These are phyloP conservation scores for Grigorovia transvaalensis DNA, from an alignment of 805 yeast species.

Conservation along the genomic window DNA sequence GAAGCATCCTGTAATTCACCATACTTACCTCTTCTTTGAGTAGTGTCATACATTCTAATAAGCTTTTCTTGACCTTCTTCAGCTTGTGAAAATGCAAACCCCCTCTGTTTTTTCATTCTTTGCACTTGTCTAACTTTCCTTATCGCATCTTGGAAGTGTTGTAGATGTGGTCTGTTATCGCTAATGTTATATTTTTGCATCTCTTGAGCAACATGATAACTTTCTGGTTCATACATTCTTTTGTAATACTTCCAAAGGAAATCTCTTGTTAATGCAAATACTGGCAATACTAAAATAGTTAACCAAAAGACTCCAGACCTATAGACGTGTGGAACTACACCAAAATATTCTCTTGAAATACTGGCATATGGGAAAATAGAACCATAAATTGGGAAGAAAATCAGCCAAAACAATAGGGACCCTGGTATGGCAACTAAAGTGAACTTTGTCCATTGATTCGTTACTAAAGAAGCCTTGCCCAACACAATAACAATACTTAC, in stretches of 20 bases:
- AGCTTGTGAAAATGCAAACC: constrained; percentile 94
- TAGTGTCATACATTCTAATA: constrained; percentile 90
- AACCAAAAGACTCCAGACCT: constrained; percentile 80
- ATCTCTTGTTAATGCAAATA: constrained; percentile 74
- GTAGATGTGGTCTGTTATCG: constrained; percentile 91
- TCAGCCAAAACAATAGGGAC: constrained; percentile 73
- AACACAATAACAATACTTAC: constrained; percentile 79
- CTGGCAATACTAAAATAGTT: constrained; percentile 61
- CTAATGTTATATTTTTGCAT: constrained; percentile 91
- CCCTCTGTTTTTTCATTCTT: constrained; percentile 95
- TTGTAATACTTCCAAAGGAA: constrained; percentile 89
- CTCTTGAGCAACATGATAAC: constrained; percentile 92
- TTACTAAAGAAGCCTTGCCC: constrained; percentile 89
- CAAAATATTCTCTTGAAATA: constrained; percentile 77
- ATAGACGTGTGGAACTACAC: constrained; percentile 66
- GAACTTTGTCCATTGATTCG: constrained; percentile 91
- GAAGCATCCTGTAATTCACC: constrained; percentile 47
- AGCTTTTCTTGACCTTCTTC: constrained; percentile 82
- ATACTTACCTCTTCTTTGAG: constrained; percentile 66
- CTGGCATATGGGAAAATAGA: constrained; percentile 71
- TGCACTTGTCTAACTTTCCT: constrained; percentile 96
- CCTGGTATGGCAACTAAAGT: constrained; percentile 93
- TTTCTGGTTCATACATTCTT: constrained; percentile 83
- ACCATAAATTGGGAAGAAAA: constrained; percentile 80
- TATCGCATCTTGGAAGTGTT: constrained; percentile 93